Percentiles rank a stretch among this genome's conserved stretches.
These are phyloP conservation scores for Pythium monospermum DNA, from an alignment of 352 stramenopile species.

Conservation along the genomic window DNA sequence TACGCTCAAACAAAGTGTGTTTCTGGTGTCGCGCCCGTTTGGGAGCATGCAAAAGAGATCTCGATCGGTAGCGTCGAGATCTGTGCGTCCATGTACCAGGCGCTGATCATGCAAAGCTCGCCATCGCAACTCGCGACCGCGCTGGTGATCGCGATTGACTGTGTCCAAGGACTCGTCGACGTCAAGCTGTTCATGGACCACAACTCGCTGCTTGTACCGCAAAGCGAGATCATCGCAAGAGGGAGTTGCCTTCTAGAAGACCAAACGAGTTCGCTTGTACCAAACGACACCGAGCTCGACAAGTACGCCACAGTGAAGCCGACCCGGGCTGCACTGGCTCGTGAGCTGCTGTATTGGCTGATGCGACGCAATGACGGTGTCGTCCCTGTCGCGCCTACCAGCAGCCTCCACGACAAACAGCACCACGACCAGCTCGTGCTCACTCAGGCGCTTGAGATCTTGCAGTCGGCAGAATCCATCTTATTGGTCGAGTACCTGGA, in stretches of 20 bases:
- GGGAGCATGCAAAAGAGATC: background rate
- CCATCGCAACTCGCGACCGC: background rate
- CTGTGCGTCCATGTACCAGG: slow-evolving; percentile 13
- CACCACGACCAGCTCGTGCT: background rate
- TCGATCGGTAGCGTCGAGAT: slow-evolving; percentile 7
- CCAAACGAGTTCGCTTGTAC: too few relatives aligned
- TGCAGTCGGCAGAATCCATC: slow-evolving; percentile 7
- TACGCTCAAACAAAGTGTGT: background rate
- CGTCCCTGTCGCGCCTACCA: background rate
- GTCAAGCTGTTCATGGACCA: background rate
- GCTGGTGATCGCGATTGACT: slow-evolving; percentile 9
- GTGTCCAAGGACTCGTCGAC: background rate
- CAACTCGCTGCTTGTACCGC: background rate
- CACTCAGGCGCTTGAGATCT: slow-evolving; percentile 1
- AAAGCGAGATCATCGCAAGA: too few relatives aligned
- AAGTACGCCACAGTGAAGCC: too few relatives aligned
- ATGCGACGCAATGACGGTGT: background rate
- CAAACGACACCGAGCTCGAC: too few relatives aligned
- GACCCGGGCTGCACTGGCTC: too few relatives aligned
- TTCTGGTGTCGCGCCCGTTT: background rate
- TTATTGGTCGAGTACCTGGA: slow-evolving; percentile 20
- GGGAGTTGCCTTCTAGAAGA: too few relatives aligned
- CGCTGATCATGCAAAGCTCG: slow-evolving; percentile 9
- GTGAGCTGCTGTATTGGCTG: too few relatives aligned
- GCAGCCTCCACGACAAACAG: background rate